Conservation (phyloP, 2,329 filamentous ascomycete genomes). For the Cladophialophora carrionii region DNA sequence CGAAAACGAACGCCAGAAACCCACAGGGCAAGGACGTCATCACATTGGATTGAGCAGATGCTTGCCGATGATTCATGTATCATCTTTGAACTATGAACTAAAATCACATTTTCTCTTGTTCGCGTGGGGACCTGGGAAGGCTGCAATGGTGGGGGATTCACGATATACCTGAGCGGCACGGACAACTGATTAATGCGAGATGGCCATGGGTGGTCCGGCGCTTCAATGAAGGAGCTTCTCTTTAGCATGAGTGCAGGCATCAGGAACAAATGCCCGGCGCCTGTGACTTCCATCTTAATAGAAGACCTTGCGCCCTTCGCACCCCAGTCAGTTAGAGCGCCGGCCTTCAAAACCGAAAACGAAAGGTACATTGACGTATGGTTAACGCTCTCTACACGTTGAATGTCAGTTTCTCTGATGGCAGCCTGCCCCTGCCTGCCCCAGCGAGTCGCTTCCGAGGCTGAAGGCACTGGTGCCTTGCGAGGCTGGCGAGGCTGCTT, state of each 20-base stretch:
- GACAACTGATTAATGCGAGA: conserved; percentile 9
- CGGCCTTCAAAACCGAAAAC: background rate
- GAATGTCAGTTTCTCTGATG: background rate
- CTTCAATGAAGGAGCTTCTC: conserved; percentile 8
- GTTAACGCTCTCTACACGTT: background rate
- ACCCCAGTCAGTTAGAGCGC: background rate
- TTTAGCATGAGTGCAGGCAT: conserved; percentile 6
- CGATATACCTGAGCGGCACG: conserved; percentile 17
- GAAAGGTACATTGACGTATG: background rate
- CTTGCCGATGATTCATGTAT: conserved; percentile 5
- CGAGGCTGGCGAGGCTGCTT: background rate
- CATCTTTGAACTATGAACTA: conserved; percentile 18
- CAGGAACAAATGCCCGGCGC: background rate
- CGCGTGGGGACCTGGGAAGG: background rate
- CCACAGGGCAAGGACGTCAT: conserved; percentile 28
- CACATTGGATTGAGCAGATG: conserved; percentile 24
- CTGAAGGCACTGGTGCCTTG: background rate
- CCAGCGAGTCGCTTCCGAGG: too few relatives aligned
- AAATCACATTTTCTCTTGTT: conserved; percentile 2
- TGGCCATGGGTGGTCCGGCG: conserved; percentile 1
- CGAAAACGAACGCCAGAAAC: conserved; percentile 17
- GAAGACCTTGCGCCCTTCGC: background rate
- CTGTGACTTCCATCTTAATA: conserved; percentile 2
- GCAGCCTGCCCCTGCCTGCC: too few relatives aligned
- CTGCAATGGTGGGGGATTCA: conserved; percentile 1